Percentiles rank a stretch among this genome's conserved stretches.
phyloP scores from a whole-genome alignment of 2,329 filamentous ascomycete species.

The Botrytis sinoallii region DNA sequence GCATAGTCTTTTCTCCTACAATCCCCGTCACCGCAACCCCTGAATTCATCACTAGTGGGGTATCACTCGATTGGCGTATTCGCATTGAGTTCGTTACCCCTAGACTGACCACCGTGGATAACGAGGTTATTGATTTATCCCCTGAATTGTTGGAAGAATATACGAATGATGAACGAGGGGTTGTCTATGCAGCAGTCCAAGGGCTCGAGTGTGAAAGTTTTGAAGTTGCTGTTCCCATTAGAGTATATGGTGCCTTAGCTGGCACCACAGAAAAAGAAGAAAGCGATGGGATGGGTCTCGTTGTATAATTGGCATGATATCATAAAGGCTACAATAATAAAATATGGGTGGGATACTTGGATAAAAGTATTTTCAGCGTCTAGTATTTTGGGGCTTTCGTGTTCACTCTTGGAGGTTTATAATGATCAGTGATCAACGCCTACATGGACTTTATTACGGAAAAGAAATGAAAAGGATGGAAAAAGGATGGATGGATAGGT shows the following conservation, averaged over 20 bases:
- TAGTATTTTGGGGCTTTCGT: neutral
- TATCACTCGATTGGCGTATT: constrained; percentile 84
- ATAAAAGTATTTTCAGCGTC: neutral
- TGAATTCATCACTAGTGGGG: constrained; percentile 85
- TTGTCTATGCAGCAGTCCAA: constrained; percentile 74
- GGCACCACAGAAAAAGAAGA: constrained; percentile 17
- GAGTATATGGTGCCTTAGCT: constrained; percentile 65
- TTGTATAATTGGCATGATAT: neutral
- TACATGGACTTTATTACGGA: neutral
- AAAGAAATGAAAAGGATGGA: neutral
- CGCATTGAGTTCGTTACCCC: constrained; percentile 90
- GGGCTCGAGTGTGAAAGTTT: constrained; percentile 82
- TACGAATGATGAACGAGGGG: constrained; percentile 73
- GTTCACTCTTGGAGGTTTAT: neutral
- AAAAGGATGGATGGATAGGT: neutral
- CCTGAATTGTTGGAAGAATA: constrained; percentile 70
- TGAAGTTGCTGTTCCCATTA: constrained; percentile 80
- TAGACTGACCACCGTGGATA: constrained; percentile 42
- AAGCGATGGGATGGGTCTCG: constrained; percentile 7
- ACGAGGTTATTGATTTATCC: constrained; percentile 38
- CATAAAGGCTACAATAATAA: neutral
- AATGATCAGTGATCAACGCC: constrained; percentile 5
- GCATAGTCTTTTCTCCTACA: constrained; percentile 76
- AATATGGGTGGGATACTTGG: constrained; percentile 10
- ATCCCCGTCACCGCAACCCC: constrained; percentile 84